Conservation (phyloP, 1,284 basidiomycete species). For the Hymenochaete sp. region DNA sequence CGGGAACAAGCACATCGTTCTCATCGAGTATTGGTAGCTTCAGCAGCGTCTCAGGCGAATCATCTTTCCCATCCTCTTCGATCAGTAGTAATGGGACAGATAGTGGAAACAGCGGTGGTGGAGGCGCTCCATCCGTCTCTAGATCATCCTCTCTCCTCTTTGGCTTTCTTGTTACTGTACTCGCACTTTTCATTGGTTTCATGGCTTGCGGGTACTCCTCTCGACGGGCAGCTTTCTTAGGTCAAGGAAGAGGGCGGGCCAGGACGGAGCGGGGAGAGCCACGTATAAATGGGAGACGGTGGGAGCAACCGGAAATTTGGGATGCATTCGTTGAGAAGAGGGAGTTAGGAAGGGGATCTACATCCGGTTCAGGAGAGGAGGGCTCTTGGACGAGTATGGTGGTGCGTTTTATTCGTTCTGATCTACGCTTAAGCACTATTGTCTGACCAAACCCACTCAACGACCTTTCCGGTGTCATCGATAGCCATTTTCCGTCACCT, state of each 20-base stretch:
- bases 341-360: background rate
- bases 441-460: background rate
- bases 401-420: conserved; percentile 3
- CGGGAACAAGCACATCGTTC: no score
- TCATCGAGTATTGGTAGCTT: no score
- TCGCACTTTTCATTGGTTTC: conserved; percentile 49
- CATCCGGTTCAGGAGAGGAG: no score
- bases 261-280: background rate
- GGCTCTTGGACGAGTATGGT: conserved; percentile 14
- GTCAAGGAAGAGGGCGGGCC: conserved; percentile 1
- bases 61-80: no score
- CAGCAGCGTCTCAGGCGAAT: no score
- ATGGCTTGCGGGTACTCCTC: conserved; percentile 47
- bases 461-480: no score
- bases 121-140: conserved; percentile 7
- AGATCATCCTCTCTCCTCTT: conserved; percentile 30
- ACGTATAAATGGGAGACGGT: background rate
- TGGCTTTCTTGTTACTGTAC: conserved; percentile 54
- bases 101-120: background rate
- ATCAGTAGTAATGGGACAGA: no score
- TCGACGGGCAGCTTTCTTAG: conserved; percentile 25
- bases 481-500: no score
- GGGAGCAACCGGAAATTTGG: conserved; percentile 8
- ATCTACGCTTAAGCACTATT: background rate
- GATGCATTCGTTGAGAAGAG: conserved; percentile 12